Conservation (phyloP, 1,284 basidiomycete species). For the Ganoderma leucocontextum region DNA sequence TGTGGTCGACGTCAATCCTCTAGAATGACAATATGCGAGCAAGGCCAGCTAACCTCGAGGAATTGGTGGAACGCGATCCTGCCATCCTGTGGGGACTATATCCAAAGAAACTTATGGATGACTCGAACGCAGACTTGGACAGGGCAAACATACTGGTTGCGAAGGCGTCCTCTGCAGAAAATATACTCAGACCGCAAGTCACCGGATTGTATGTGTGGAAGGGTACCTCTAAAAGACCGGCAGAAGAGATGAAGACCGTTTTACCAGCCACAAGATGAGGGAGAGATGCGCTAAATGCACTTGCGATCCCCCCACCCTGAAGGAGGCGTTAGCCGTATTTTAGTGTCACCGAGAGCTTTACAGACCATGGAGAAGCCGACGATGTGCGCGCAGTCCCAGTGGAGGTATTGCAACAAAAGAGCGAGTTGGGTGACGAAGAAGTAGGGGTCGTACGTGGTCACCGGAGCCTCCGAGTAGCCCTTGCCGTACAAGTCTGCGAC, state of each 20-base stretch:
- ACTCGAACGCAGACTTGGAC: not conserved
- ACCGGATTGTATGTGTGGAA: constrained; percentile 41
- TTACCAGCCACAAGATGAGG: constrained; percentile 72
- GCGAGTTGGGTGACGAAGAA: constrained; percentile 79
- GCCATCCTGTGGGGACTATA: not conserved
- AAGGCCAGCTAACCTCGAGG: constrained; percentile 20
- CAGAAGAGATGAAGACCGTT: constrained; percentile 69
- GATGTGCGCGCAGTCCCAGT: constrained; percentile 70
- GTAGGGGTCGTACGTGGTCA: constrained; percentile 61
- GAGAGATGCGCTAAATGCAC: constrained; percentile 71
- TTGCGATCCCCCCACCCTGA: constrained; percentile 76
- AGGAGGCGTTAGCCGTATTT: not conserved
- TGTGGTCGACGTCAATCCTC: not conserved
- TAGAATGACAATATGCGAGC: not conserved
- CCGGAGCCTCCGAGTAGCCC: constrained; percentile 81
- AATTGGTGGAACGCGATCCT: constrained; percentile 17
- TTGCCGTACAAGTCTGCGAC: constrained; percentile 78
- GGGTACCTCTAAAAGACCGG: constrained; percentile 69
- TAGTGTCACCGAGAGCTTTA: not conserved
- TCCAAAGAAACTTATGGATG: not conserved
- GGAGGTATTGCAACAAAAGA: constrained; percentile 77
- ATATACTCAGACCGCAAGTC: not conserved
- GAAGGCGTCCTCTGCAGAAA: not conserved
- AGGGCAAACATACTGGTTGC: not conserved
- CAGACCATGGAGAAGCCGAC: constrained; percentile 78